Percentiles rank a stretch among this genome's conserved stretches.
phyloP scores from a whole-genome alignment of 768 basidiomycete genomes.

The Aureoboletus auriporus region DNA sequence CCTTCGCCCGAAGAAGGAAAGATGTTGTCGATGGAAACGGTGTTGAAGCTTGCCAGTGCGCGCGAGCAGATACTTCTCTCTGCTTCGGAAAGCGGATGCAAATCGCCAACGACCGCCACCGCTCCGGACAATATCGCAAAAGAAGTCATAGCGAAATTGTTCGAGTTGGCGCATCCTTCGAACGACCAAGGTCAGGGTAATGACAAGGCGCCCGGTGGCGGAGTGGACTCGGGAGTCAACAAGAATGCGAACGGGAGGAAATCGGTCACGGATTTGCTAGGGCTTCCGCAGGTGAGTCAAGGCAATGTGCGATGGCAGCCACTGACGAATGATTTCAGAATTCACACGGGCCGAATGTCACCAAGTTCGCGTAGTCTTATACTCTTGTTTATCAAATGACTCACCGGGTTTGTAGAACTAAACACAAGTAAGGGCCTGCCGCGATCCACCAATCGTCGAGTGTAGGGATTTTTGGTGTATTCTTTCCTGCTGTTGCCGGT shows the following conservation, averaged over 20 bases:
- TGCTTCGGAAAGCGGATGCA: slow-evolving; percentile 26
- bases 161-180: slow-evolving; percentile 19
- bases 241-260: background rate
- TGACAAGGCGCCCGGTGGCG: background rate
- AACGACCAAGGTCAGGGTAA: slow-evolving; percentile 11
- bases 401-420: too few relatives aligned
- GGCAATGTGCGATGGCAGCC: background rate
- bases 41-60: slow-evolving; percentile 47
- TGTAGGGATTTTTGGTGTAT: too few relatives aligned
- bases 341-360: too few relatives aligned
- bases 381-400: too few relatives aligned
- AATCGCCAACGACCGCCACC: slow-evolving; percentile 24
- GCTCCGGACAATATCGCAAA: slow-evolving; percentile 25
- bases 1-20: slow-evolving; percentile 51
- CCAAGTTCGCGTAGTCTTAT: too few relatives aligned
- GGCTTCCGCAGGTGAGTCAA: background rate
- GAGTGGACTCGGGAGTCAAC: background rate
- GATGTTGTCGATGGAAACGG: slow-evolving; percentile 54
- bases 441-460: too few relatives aligned
- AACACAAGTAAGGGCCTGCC: too few relatives aligned
- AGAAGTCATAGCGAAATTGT: slow-evolving; percentile 30
- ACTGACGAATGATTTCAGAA: slow-evolving; percentile 5
- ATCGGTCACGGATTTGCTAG: background rate
- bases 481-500: too few relatives aligned
- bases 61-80: slow-evolving; percentile 44